Base-by-base conservation (phyloP, 2,329 filamentous ascomycete species). In the Cercospora sojina region DNA sequence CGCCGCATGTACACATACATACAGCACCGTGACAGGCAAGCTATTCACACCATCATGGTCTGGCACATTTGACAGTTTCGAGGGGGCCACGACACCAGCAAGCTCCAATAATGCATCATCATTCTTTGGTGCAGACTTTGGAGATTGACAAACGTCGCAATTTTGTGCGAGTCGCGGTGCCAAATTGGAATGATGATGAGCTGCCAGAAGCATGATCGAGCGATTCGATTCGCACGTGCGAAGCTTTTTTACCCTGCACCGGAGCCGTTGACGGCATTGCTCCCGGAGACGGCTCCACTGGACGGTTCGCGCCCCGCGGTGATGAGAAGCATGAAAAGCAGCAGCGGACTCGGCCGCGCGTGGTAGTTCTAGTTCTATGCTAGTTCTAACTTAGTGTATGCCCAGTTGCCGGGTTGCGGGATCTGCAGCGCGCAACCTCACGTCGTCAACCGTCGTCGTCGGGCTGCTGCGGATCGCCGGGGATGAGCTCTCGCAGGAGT, bases 211-310 rank as follows among this genome's bases (percentile, higher is more conserved):
- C 38, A n/a, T 27, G 35, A 59, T 58, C 55, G 55, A 18, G 32
- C 55, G 35, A 59, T 59, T 25, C 4, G n/a, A n/a, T n/a, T n/a
- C n/a, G 20, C n/a, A 16, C 18, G 18, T n/a, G 35, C 32, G 57
- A 59, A 59, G 57, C 31, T 59, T 59, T 59, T 59, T 38, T 43
- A 23, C 57, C 57, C 35, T 43, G 32, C 57, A n/a, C 32, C n/a
- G 41, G 12, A 20, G 8, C 27, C 56, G 27, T 32, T 31, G 16
- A 58, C 56, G 56, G 56, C 56, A 32, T n/a, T 58, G 56, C 56
- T n/a, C 27, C 27, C 56, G 56, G 56, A 58, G 27, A 23, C 25
- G 18, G 12, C 18, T 43, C 18, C 43, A 49, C 43, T 20, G n/a
- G n/a, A n/a, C n/a, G n/a, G n/a, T 47, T n/a, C 41, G 9, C 41